Evolutionary conservation across 2,329 filamentous ascomycete genomes (phyloP), one percentile per base, ranked within the genome.

Genomic region (Colletotrichum tropicicola): DNA sequence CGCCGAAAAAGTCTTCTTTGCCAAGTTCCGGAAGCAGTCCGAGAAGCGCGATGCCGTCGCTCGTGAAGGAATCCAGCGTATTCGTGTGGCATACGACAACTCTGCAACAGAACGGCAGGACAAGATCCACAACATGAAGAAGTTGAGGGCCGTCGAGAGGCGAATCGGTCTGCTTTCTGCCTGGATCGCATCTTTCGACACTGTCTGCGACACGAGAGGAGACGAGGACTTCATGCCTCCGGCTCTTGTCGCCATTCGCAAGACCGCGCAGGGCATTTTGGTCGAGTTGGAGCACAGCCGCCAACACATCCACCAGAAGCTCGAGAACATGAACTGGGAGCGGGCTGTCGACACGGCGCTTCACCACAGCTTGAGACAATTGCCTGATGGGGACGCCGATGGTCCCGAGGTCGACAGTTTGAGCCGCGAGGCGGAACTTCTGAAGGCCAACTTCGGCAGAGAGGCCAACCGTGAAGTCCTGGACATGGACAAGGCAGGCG

Each of bases 121-220:
- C 67, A 92, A 92, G 70, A 83, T 92, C 44, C 87, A 83, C 64
- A 90, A 90, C 72, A 93, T 97, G 89, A 93, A 93, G 80, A 93
- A 92, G 70, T 80, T 97, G 64, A 90, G 91, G 70, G 89, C 92
- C 57, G 89, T 97, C 30, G 93, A 97, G 79, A 88, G 93, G 69
- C 89, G 96, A 15, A 97, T 98, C 67, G 86, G 89, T 6, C 84
- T 97, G 65, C 84, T 99, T n/a, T 94, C 92, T 4, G 90, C 91
- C 1, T 99, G 96, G 96, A 91, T 98, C 60, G 92, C 92, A 1
- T 93, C 94, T 2, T 99, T 98, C 71, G 95, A 98, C 68, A 83
- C 86, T 1, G 87, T 97, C 3, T 95, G 91, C 70, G 92, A 93
- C 39, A 85, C 84, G 49, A 85, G 89, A 17, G 91, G 91, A 55